A percentile compares a stretch with the other conserved stretches of the same genome.
These are phyloP conservation scores for Penicillium bialowiezense DNA, from an alignment of 495 filamentous ascomycete species.

Conservation along the genomic window DNA sequence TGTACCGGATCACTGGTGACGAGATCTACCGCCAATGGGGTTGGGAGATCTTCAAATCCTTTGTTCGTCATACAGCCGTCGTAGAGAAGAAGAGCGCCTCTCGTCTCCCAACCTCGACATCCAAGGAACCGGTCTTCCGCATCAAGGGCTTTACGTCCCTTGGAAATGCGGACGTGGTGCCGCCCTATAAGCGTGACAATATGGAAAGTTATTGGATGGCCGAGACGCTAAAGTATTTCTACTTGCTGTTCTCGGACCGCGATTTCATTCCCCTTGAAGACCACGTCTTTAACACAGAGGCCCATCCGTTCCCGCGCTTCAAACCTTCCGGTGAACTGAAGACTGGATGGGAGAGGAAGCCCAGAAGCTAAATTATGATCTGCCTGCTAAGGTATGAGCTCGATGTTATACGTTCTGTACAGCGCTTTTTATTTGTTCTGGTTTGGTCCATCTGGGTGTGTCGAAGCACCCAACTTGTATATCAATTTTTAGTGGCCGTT, in stretches of 20 bases:
- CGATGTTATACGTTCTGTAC: background rate
- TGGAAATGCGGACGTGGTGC: conserved; percentile 66
- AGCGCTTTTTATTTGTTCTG: background rate
- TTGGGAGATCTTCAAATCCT: conserved; percentile 96
- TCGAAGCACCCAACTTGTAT: background rate
- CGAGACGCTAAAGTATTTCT: conserved; percentile 97
- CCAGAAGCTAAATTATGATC: conserved; percentile 25
- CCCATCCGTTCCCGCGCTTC: conserved; percentile 86
- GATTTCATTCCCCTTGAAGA: conserved; percentile 82
- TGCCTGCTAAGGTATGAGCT: background rate
- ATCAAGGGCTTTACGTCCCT: conserved; percentile 75
- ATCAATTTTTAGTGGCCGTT: background rate
- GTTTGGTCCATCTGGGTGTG: background rate
- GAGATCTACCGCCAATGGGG: conserved; percentile 91
- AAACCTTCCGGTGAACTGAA: conserved; percentile 71
- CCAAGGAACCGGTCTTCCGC: conserved; percentile 10
- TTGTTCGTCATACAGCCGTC: conserved; percentile 77
- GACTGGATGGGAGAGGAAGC: conserved; percentile 84
- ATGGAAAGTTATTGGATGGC: conserved; percentile 98
- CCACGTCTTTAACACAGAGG: conserved; percentile 93
- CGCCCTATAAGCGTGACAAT: conserved; percentile 66
- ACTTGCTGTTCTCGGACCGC: conserved; percentile 83
- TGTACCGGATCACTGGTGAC: conserved; percentile 98
- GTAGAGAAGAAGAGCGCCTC: conserved; percentile 48
- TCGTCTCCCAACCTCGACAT: conserved; percentile 4